phyloP scores from a whole-genome alignment of 192 early-diverging fungal genomes.

The Gryganskiella cystojenkinii region DNA sequence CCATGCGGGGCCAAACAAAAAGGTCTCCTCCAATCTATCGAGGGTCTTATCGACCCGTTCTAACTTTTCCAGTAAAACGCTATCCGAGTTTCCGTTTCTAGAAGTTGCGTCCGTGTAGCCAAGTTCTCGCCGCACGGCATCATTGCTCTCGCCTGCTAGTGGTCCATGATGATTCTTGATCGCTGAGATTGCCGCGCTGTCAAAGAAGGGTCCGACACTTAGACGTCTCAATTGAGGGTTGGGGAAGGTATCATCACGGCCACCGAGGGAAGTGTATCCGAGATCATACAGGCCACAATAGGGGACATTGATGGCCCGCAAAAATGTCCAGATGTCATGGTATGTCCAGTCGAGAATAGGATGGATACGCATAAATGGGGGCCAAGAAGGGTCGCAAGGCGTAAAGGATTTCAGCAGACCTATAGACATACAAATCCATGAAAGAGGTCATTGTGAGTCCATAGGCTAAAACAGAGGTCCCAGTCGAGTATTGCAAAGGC shows the following conservation, averaged over 20 bases:
- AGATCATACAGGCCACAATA: slow-evolving; percentile 93
- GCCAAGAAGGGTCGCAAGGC: slow-evolving; percentile 91
- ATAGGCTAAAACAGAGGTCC: not conserved
- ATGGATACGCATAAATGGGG: slow-evolving; percentile 89
- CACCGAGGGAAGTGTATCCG: slow-evolving; percentile 94
- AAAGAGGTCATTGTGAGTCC: not conserved
- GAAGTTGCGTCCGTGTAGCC: slow-evolving; percentile 21
- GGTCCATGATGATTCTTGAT: slow-evolving; percentile 14
- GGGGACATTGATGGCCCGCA: slow-evolving; percentile 69
- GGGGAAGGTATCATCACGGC: slow-evolving; percentile 81
- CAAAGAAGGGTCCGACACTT: slow-evolving; percentile 37
- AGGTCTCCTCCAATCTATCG: slow-evolving; percentile 41
- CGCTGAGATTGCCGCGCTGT: slow-evolving; percentile 45
- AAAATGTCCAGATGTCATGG: slow-evolving; percentile 84
- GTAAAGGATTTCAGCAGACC: slow-evolving; percentile 66
- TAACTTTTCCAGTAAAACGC: slow-evolving; percentile 21
- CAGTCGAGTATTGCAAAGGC: not conserved
- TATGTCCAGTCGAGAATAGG: slow-evolving; percentile 94
- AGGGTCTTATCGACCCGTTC: slow-evolving; percentile 55
- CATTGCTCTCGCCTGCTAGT: not conserved
- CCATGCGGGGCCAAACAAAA: slow-evolving; percentile 73
- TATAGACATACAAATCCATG: not conserved
- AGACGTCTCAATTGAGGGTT: slow-evolving; percentile 78
- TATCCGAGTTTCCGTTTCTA: no score
- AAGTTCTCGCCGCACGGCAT: slow-evolving; percentile 37